phyloP scores from a whole-genome alignment of 78 protist genomes.

The Polysphondylium violaceum region DNA sequence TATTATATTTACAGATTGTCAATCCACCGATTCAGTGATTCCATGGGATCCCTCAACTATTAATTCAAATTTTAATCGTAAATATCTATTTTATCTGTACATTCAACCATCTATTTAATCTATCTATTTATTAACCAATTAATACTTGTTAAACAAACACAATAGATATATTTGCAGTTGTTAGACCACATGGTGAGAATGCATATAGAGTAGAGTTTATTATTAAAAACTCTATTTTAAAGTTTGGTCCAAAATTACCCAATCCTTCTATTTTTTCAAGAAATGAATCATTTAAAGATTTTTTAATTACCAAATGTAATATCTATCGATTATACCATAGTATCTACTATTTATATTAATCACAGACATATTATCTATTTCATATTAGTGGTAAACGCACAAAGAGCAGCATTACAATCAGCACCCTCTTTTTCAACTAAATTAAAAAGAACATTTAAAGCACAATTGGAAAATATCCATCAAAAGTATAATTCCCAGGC shows the following conservation, averaged over 20 bases:
- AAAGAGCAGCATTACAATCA: conserved; percentile 72
- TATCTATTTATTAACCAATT: neutral
- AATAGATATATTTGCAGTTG: conserved; percentile 64
- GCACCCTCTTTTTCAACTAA: conserved; percentile 60
- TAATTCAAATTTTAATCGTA: conserved; percentile 77
- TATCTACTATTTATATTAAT: neutral
- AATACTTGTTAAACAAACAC: neutral
- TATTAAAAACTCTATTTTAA: conserved; percentile 25
- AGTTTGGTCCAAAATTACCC: conserved; percentile 37
- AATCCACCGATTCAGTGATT: conserved; percentile 4
- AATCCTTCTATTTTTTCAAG: conserved; percentile 32
- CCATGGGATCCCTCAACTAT: conserved; percentile 71
- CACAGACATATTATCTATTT: neutral
- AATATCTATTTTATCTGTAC: neutral
- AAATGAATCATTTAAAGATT: conserved; percentile 40
- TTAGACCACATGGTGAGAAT: conserved; percentile 52
- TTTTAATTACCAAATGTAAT: conserved; percentile 54
- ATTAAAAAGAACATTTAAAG: conserved; percentile 61
- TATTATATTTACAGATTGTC: conserved; percentile 65
- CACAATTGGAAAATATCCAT: conserved; percentile 32
- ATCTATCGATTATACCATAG: neutral
- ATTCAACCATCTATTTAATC: neutral
- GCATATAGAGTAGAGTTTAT: conserved; percentile 39
- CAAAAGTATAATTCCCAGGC: conserved; percentile 16
- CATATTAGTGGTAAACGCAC: conserved; percentile 68